phyloP scores from a whole-genome alignment of 2,329 filamentous ascomycete genomes.

The Fusarium sacchari region DNA sequence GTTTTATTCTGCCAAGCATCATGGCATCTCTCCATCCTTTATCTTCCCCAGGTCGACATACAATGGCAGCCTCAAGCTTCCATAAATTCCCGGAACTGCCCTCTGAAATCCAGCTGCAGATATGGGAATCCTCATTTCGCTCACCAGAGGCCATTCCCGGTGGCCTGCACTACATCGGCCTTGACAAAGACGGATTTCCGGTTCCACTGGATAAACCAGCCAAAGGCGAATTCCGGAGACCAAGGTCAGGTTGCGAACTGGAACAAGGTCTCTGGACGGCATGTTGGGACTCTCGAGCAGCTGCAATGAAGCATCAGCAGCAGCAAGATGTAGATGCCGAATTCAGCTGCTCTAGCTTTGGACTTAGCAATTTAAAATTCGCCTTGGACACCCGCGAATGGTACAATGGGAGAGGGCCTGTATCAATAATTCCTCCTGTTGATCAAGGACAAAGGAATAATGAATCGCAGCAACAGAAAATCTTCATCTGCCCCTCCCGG shows the following conservation, averaged over 20 bases:
- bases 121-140: background rate
- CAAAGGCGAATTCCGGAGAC: too few relatives aligned
- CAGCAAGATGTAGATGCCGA: background rate
- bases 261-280: background rate
- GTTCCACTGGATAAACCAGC: too few relatives aligned
- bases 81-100: background rate
- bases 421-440: background rate
- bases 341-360: background rate
- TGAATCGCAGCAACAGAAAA: background rate
- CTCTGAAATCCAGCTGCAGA: background rate
- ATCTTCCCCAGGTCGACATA: background rate
- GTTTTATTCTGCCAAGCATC: background rate
- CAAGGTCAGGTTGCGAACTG: background rate
- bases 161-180: background rate
- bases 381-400: background rate
- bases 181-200: accelerated
- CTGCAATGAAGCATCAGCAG: background rate
- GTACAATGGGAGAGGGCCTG: background rate
- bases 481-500: background rate
- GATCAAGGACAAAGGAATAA: too few relatives aligned
- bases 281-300: background rate
- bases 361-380: background rate
- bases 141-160: background rate
- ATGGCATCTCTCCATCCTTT: background rate
- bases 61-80: background rate